Evolutionary conservation across 1,284 basidiomycete genomes (phyloP), one percentile per base, ranked within the genome.

Genomic region (Taiwanofungus camphoratus): DNA sequence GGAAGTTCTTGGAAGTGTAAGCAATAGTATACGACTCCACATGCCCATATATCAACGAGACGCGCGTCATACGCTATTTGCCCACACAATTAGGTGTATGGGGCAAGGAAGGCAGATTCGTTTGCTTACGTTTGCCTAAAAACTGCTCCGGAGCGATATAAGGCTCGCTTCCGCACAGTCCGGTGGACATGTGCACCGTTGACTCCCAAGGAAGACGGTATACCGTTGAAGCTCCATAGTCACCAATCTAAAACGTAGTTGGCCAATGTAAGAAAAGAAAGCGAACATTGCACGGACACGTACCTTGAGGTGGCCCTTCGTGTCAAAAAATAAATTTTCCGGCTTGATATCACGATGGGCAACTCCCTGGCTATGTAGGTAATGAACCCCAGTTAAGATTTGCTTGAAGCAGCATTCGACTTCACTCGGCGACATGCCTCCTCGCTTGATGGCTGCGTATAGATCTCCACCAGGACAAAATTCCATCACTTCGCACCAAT

Each of bases 401-500:
- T 99, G 96, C 74, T 92, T 96, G 78, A 99, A 98, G 65, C 89
- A 94, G 64, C 92, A 96, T 64, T 98, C 94, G 54, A 97, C 92
- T 66, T 96, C 93, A 60, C 80, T 83, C 15, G 90, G 84, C 13
- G 84, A 87, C 92, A 99, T 96, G 52, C 89, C 82, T 59, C 94
- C 95, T 63, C 91, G 92, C 76, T 97, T 97, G 73, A 98, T 98
- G 27, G 93, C 93, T 19, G 92, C 93, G 61, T 98, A 98, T 26
- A 98, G 73, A 67, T 98, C 94, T 4, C 94, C 94, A 41, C 95
- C 95, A 2, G 92, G 91, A 64, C 95, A 97, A 62, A 94, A 98
- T 68, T 99, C 96, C 96, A 99, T 98, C 48, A 99, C 95, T 66
- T 99, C 95, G 62, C 95, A 99, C 95, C 95, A 99, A 60, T 93